Conservation (phyloP, 345 rosid species). For the Corymbia maculata region DNA sequence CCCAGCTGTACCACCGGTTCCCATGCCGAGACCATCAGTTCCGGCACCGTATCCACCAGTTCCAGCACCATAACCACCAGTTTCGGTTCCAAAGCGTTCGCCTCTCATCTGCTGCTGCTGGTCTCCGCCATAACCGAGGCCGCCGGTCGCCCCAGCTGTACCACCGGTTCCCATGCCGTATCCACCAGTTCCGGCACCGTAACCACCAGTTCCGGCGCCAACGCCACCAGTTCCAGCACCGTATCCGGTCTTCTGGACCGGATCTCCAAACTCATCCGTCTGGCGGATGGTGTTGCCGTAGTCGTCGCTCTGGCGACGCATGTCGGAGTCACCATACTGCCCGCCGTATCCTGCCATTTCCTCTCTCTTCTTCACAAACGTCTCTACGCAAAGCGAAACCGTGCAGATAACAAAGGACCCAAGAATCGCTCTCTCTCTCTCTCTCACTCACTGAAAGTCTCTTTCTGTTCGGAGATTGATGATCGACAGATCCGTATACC, state of each 20-base stretch:
- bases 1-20: not conserved
- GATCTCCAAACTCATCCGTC: constrained; percentile 19
- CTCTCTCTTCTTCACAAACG: not conserved
- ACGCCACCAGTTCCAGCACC: not conserved
- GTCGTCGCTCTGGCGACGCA: not conserved
- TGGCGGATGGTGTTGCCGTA: constrained; percentile 11
- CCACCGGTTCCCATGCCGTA: not conserved
- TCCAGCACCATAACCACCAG: not conserved
- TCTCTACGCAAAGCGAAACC: not conserved
- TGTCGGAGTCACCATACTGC: not conserved
- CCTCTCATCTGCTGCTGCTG: not conserved
- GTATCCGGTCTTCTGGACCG: constrained; percentile 16
- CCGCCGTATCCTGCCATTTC: constrained; percentile 10
- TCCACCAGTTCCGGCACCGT: not conserved
- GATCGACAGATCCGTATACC: too few relatives aligned
- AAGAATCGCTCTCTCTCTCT: not conserved
- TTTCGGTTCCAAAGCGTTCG: not conserved
- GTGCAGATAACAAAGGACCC: not conserved
- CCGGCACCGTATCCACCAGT: not conserved
- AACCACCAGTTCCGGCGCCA: not conserved
- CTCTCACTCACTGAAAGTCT: not conserved
- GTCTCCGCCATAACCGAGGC: not conserved
- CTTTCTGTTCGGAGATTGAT: not conserved
- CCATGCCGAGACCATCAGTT: not conserved
- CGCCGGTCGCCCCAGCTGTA: not conserved